phyloP scores from a whole-genome alignment of 2,329 filamentous ascomycete species.

The Aspergillus sp. region DNA sequence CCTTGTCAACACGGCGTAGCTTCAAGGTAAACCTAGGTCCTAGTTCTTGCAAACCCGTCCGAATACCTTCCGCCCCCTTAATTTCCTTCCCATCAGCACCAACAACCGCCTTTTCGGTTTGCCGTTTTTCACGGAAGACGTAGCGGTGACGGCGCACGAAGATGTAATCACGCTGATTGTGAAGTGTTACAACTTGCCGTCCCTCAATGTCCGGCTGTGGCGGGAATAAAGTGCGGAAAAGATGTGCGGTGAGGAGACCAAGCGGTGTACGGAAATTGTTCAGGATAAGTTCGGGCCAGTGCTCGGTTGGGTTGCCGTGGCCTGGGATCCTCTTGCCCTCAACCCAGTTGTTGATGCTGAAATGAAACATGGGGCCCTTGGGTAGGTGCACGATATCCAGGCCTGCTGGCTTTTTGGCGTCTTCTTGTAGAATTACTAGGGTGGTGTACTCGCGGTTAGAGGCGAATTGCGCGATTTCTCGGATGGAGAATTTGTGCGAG shows the following conservation, averaged over 20 bases:
- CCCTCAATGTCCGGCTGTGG: slow-evolving; percentile 79
- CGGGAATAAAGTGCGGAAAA: slow-evolving; percentile 80
- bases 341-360: slow-evolving; percentile 85
- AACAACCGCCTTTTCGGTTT: slow-evolving; percentile 82
- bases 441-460: slow-evolving; percentile 78
- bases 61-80: slow-evolving; percentile 79
- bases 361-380: slow-evolving; percentile 86
- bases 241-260: slow-evolving; percentile 79
- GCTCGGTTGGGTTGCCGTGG: slow-evolving; percentile 85
- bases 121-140: slow-evolving; percentile 83
- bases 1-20: slow-evolving; percentile 85
- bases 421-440: slow-evolving; percentile 82
- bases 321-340: slow-evolving; percentile 84
- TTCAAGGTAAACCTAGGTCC: slow-evolving; percentile 84
- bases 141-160: slow-evolving; percentile 91
- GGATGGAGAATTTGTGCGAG: slow-evolving; percentile 85
- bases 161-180: slow-evolving; percentile 95
- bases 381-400: slow-evolving; percentile 84
- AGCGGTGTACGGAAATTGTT: slow-evolving; percentile 96
- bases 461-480: slow-evolving; percentile 87
- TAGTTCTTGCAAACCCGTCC: slow-evolving; percentile 85
- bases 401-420: slow-evolving; percentile 79
- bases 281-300: slow-evolving; percentile 84
- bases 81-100: slow-evolving; percentile 79
- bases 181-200: slow-evolving; percentile 84